Conservation (phyloP, 2,329 filamentous ascomycete species). For the Capronia americana region DNA sequence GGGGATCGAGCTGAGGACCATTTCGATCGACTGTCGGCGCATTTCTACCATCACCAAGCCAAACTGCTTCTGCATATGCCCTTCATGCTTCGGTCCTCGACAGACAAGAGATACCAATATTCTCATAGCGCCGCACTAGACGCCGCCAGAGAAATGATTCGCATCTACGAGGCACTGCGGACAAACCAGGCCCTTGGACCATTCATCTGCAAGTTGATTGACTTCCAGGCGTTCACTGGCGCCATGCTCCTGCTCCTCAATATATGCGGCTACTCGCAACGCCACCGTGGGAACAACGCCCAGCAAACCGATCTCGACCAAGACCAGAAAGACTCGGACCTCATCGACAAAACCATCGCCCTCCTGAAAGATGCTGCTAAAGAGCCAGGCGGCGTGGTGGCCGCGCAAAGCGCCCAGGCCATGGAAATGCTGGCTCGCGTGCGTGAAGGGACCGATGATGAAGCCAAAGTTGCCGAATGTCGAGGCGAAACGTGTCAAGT, state of each 20-base stretch:
- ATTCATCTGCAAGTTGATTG: slow-evolving; percentile 55
- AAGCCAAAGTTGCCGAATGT: slow-evolving; percentile 22
- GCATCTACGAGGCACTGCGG: slow-evolving; percentile 48
- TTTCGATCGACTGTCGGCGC: slow-evolving; percentile 45
- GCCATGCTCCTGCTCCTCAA: slow-evolving; percentile 55
- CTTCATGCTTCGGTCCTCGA: slow-evolving; percentile 52
- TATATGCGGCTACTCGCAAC: slow-evolving; percentile 47
- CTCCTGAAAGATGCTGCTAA: slow-evolving; percentile 45
- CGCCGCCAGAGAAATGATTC: slow-evolving; percentile 51
- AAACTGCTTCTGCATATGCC: slow-evolving; percentile 55
- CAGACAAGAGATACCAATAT: slow-evolving; percentile 48
- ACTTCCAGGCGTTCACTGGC: slow-evolving; percentile 57
- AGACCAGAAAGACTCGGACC: slow-evolving; percentile 47
- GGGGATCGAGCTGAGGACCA: slow-evolving; percentile 41
- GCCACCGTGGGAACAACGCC: slow-evolving; percentile 34
- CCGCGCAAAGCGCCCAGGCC: slow-evolving; percentile 51
- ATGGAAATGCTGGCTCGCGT: slow-evolving; percentile 49
- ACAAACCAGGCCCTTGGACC: slow-evolving; percentile 40
- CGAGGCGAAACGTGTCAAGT: slow-evolving; percentile 46
- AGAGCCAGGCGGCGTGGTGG: slow-evolving; percentile 50
- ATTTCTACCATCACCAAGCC: slow-evolving; percentile 50
- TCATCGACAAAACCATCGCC: slow-evolving; percentile 45
- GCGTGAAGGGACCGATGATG: slow-evolving; percentile 37
- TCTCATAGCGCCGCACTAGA: slow-evolving; percentile 51
- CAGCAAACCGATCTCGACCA: slow-evolving; percentile 41